These are phyloP conservation scores for Tetragonia tetragonoides DNA, from an alignment of 148 eudicot species.

Conservation along the genomic window DNA sequence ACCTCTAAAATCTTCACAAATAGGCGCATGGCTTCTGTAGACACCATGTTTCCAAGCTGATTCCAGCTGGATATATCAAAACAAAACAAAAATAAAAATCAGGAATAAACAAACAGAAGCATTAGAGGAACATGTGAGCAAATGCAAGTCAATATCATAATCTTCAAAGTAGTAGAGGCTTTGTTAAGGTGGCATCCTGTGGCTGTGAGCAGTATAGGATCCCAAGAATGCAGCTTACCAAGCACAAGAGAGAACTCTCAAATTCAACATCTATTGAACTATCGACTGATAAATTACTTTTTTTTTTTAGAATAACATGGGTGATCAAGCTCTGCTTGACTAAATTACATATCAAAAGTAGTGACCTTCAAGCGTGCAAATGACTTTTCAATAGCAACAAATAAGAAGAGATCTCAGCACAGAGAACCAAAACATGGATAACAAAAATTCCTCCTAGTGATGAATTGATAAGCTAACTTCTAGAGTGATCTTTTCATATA, in stretches of 20 bases:
- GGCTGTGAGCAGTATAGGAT: background rate
- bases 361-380: background rate
- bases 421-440: background rate
- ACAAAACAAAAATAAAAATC: constrained; percentile 7
- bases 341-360: background rate
- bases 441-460: background rate
- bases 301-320: no score
- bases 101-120: background rate
- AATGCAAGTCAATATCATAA: background rate
- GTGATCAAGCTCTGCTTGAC: no score
- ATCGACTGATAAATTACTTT: no score
- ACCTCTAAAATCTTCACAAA: constrained; percentile 99
- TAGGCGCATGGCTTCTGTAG: constrained; percentile 98
- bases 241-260: background rate
- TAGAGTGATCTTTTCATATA: background rate
- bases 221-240: background rate
- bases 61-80: constrained; percentile 66
- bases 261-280: background rate
- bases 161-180: background rate
- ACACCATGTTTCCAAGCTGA: constrained; percentile 84
- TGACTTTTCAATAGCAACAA: background rate
- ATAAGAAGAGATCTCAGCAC: background rate
- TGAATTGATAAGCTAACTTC: background rate
- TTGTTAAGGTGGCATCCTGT: background rate
- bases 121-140: constrained; percentile 12